Conservation (phyloP, 2,329 filamentous ascomycete genomes). For the Lachnellula cervina region DNA sequence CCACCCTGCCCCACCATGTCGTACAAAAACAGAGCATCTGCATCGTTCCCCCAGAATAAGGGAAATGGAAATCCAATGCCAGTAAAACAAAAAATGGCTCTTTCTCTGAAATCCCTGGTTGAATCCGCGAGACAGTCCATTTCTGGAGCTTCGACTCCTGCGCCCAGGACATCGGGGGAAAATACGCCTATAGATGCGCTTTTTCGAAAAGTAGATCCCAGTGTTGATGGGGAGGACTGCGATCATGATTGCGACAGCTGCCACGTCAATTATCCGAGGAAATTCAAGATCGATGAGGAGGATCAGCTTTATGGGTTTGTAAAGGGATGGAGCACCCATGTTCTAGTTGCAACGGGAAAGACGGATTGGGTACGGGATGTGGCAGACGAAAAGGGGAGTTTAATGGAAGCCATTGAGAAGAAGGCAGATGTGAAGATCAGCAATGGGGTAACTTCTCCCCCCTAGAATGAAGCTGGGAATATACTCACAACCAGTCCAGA, state of each 20-base stretch:
- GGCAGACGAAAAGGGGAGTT: constrained; percentile 76
- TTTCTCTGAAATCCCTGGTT: constrained; percentile 26
- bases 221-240: constrained; percentile 82
- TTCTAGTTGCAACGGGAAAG: constrained; percentile 93
- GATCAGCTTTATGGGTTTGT: constrained; percentile 82
- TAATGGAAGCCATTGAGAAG: constrained; percentile 70
- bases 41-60: not conserved
- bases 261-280: constrained; percentile 67
- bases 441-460: constrained; percentile 57
- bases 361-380: constrained; percentile 90
- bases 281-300: constrained; percentile 67
- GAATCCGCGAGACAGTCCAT: constrained; percentile 23
- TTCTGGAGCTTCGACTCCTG: constrained; percentile 21
- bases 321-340: constrained; percentile 82
- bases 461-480: not conserved
- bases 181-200: constrained; percentile 38
- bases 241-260: constrained; percentile 81
- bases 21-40: constrained; percentile 4
- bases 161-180: constrained; percentile 21
- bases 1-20: constrained; percentile 6
- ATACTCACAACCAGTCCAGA: constrained; percentile 42
- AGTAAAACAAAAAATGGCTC: constrained; percentile 20
- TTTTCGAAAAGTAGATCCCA: constrained; percentile 71
- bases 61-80: not conserved
- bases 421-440: constrained; percentile 51